Evolutionary conservation across 139 green algal species (phyloP).

Genomic region (Chlamydomonas sphaeroides): DNA sequence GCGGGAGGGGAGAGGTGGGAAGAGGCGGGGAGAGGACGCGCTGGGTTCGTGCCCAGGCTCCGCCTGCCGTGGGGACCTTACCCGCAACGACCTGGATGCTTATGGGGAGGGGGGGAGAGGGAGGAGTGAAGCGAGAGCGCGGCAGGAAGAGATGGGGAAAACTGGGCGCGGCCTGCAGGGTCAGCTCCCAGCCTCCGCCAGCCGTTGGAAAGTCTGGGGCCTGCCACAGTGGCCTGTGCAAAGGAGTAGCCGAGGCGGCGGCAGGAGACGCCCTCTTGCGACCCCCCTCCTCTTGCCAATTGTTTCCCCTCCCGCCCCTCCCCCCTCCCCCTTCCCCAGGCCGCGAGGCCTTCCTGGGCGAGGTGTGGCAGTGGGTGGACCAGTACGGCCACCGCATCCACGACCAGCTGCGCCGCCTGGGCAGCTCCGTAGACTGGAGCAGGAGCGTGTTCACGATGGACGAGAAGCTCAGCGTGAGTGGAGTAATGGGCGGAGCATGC

Average conservation of each 20-base stretch:
- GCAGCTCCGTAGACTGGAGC: constrained; percentile 91
- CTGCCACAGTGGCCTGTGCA: too few species aligned
- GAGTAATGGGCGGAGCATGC: constrained; percentile 58
- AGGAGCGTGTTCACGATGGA: constrained; percentile 97
- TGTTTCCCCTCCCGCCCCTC: not conserved
- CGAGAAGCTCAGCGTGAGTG: constrained; percentile 75
- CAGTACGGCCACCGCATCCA: constrained; percentile 91
- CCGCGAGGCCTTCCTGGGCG: constrained; percentile 90
- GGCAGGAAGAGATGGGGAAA: too few species aligned
- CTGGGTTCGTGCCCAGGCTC: too few species aligned
- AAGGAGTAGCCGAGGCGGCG: too few species aligned
- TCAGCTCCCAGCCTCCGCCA: too few species aligned
- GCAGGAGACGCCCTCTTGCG: too few species aligned
- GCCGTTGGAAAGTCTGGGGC: too few species aligned
- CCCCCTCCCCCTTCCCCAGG: constrained; percentile 59
- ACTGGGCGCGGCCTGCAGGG: too few species aligned
- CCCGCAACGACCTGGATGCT: not conserved
- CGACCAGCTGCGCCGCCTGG: constrained; percentile 90
- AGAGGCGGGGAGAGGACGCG: not conserved
- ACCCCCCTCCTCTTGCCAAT: not conserved
- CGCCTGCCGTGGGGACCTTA: too few species aligned
- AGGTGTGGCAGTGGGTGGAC: constrained; percentile 91
- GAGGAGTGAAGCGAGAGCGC: too few species aligned
- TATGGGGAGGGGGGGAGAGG: not conserved
- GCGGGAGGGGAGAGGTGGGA: not conserved